Percentiles rank a stretch among this genome's conserved stretches.
Evolutionary conservation across 192 early-diverging fungal species (phyloP).

Genomic region (Entrophospora sp.): DNA sequence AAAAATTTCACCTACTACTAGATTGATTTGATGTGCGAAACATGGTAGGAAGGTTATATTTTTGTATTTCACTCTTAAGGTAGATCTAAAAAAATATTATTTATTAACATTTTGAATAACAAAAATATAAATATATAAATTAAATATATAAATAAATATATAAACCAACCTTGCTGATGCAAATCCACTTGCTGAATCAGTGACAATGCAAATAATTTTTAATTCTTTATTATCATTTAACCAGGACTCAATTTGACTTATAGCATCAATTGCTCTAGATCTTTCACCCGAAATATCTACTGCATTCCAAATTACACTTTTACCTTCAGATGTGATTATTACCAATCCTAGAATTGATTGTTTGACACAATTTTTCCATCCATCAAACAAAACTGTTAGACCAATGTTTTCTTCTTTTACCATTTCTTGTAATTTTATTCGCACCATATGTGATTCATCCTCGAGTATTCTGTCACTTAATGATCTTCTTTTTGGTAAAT

Average conservation of each 20-base stretch:
- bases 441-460: neutral
- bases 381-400: neutral
- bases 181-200: neutral
- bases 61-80: too few relatives aligned
- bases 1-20: neutral
- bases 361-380: neutral
- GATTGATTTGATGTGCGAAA: neutral
- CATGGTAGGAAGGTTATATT: neutral
- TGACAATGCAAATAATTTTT: neutral
- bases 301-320: neutral
- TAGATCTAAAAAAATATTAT: neutral
- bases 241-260: neutral
- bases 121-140: neutral
- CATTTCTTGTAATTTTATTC: neutral
- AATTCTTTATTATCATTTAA: neutral
- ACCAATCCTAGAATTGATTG: neutral
- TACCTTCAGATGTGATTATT: neutral
- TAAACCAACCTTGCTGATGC: neutral
- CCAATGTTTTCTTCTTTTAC: neutral
- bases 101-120: neutral
- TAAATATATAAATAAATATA: neutral
- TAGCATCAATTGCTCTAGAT: neutral
- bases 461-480: neutral
- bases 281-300: neutral
- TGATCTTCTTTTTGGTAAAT: neutral